Percentiles rank a stretch among this genome's conserved stretches.
phyloP scores from a whole-genome alignment of 1,284 basidiomycete genomes.

The Boletellus deceptivus region DNA sequence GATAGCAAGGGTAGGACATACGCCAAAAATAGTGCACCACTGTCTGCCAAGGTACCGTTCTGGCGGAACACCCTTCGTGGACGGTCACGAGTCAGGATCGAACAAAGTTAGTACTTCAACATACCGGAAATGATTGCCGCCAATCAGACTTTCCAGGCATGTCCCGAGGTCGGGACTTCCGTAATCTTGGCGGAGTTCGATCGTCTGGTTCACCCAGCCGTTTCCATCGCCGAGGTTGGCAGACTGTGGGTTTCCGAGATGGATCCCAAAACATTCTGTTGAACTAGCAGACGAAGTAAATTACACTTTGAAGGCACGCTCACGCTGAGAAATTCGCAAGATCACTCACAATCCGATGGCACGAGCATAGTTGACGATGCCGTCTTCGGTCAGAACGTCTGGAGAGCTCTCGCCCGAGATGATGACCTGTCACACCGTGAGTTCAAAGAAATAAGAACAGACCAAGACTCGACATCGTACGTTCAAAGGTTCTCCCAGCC shows the following conservation, averaged over 20 bases:
- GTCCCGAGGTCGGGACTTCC: slow-evolving; percentile 48
- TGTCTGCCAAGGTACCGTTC: slow-evolving; percentile 52
- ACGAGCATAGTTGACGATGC: slow-evolving; percentile 55
- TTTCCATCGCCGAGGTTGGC: slow-evolving; percentile 66
- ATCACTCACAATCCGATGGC: slow-evolving; percentile 55
- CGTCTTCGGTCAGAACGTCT: slow-evolving; percentile 51
- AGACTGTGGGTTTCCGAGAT: slow-evolving; percentile 53
- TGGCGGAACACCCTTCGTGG: slow-evolving; percentile 50
- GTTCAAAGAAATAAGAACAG: neutral
- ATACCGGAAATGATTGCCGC: slow-evolving; percentile 67
- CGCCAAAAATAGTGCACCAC: slow-evolving; percentile 63
- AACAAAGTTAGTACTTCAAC: neutral
- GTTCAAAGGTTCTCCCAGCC: slow-evolving; percentile 58
- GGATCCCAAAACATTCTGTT: slow-evolving; percentile 59
- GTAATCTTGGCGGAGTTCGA: slow-evolving; percentile 60
- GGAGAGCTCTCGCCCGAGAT: slow-evolving; percentile 55
- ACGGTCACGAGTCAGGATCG: neutral
- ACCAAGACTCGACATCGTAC: slow-evolving; percentile 29
- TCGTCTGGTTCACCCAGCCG: slow-evolving; percentile 44
- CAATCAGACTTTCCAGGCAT: slow-evolving; percentile 58
- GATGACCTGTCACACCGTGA: slow-evolving; percentile 43
- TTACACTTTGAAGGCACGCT: neutral
- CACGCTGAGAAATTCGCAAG: neutral
- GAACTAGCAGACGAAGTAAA: slow-evolving; percentile 43
- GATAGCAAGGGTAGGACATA: slow-evolving; percentile 32